phyloP scores from a whole-genome alignment of 2,329 filamentous ascomycete species.

The Nannizziopsis barbatae region DNA sequence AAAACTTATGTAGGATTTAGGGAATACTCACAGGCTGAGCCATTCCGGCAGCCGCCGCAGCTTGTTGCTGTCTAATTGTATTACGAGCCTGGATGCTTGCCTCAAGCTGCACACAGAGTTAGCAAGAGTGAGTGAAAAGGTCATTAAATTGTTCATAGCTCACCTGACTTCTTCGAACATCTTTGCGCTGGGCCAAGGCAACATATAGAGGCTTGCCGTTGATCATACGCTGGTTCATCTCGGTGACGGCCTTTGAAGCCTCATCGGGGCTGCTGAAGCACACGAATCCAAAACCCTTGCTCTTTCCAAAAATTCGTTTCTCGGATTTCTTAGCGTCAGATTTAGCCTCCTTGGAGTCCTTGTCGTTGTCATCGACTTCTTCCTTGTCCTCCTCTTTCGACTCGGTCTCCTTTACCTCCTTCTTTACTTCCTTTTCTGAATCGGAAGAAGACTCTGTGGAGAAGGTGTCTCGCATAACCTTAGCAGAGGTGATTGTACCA shows the following conservation, averaged over 20 bases:
- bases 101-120: constrained; percentile 51
- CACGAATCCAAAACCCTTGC: constrained; percentile 99
- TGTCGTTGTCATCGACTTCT: constrained; percentile 27
- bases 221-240: constrained; percentile 99
- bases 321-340: constrained; percentile 45
- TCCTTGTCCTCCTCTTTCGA: constrained; percentile 39
- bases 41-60: constrained; percentile 79
- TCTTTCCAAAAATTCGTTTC: constrained; percentile 74
- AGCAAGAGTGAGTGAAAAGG: constrained; percentile 1
- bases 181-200: constrained; percentile 96
- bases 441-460: constrained; percentile 31
- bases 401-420: constrained; percentile 40
- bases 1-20: constrained; percentile 5
- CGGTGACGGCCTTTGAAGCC: constrained; percentile 95
- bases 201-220: constrained; percentile 95
- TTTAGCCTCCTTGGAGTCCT: constrained; percentile 22
- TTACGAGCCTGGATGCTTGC: constrained; percentile 98
- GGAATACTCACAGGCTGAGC: constrained; percentile 44
- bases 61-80: constrained; percentile 96
- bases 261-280: constrained; percentile 99
- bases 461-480: constrained; percentile 88
- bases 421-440: constrained; percentile 42
- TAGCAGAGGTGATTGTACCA: constrained; percentile 93
- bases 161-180: constrained; percentile 89
- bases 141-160: constrained; percentile 6